Evolutionary conservation across 106 monocot species (phyloP).

Genomic region (Amphibolis antarctica): DNA sequence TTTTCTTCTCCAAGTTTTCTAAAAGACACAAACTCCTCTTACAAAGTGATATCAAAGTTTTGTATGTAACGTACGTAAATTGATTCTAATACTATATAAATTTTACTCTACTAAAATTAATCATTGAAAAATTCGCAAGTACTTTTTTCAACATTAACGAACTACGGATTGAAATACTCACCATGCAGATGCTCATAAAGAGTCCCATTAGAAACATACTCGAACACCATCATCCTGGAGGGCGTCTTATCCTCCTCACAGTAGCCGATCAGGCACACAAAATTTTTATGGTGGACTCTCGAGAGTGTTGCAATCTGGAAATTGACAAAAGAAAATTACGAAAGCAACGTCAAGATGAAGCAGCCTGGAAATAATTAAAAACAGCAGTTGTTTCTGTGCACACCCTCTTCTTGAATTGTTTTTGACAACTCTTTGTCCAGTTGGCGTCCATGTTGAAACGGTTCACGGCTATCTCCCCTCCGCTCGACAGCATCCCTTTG

Average conservation of each 20-base stretch:
- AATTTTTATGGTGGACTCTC: constrained; percentile 75
- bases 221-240: constrained; percentile 89
- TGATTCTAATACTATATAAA: no score
- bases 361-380: not conserved
- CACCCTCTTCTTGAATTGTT: constrained; percentile 69
- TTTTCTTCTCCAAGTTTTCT: no score
- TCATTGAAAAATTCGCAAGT: no score
- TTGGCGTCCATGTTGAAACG: constrained; percentile 29
- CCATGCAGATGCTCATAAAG: constrained; percentile 80
- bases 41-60: no score
- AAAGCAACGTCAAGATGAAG: not conserved
- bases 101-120: no score
- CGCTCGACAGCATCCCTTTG: constrained; percentile 81
- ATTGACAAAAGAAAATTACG: not conserved
- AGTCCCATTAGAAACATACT: constrained; percentile 80
- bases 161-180: constrained; percentile 22
- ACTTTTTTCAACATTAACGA: no score
- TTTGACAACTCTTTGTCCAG: constrained; percentile 50
- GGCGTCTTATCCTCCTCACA: constrained; percentile 63
- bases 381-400: not conserved
- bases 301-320: constrained; percentile 56
- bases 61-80: no score
- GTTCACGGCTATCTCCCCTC: constrained; percentile 69
- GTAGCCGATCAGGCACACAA: constrained; percentile 73
- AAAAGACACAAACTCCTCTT: no score